These are phyloP conservation scores for Styphnolobium japonicum DNA, from an alignment of 306 rosid genomes.

Conservation along the genomic window DNA sequence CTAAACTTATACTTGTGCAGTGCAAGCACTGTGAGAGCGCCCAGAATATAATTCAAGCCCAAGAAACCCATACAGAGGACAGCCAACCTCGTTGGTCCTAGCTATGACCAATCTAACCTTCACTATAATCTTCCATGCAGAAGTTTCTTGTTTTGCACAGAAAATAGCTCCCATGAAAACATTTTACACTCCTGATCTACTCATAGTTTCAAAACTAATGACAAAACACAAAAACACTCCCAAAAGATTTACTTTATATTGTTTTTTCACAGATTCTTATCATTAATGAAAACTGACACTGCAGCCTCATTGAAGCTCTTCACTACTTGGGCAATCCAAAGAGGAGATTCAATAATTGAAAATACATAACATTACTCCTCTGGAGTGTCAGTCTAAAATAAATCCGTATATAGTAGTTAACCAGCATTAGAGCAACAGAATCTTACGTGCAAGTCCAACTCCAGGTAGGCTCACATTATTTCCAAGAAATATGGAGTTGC, in stretches of 20 bases:
- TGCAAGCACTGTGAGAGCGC: background rate
- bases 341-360: background rate
- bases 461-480: conserved; percentile 77
- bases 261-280: background rate
- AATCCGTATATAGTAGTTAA: background rate
- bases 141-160: background rate
- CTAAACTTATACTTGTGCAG: background rate
- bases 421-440: conserved; percentile 11
- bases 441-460: conserved; percentile 91
- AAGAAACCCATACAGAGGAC: background rate
- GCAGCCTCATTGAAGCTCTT: background rate
- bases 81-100: background rate
- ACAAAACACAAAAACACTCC: background rate
- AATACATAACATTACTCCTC: background rate
- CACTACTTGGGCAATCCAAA: background rate
- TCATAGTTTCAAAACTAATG: background rate
- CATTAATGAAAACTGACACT: background rate
- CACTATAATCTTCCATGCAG: background rate
- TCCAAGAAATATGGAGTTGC: conserved; percentile 85
- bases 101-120: background rate
- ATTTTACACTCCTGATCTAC: background rate
- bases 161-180: background rate
- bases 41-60: background rate
- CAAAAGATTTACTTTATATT: background rate
- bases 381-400: background rate